These are phyloP conservation scores for Blastobotrys buckinghamii DNA, from an alignment of 1,139 yeast species.

Conservation along the genomic window DNA sequence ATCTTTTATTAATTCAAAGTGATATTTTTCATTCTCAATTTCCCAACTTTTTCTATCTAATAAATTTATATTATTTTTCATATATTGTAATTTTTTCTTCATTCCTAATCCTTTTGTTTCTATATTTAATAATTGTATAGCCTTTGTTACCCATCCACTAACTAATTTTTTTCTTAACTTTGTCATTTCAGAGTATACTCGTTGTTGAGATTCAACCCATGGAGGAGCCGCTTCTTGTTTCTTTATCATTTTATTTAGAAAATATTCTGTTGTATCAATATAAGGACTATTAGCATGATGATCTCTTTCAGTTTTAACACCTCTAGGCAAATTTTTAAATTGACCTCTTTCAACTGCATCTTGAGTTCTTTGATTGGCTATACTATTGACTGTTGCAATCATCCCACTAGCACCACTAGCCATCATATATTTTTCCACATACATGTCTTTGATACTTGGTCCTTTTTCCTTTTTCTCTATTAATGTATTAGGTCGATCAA, in stretches of 20 bases:
- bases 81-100: background rate
- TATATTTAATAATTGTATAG: background rate
- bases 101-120: background rate
- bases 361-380: slow-evolving; percentile 72
- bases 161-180: slow-evolving; percentile 36
- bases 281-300: slow-evolving; percentile 39
- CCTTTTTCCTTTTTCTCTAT: background rate
- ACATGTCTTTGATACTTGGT: slow-evolving; percentile 55
- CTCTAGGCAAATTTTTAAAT: slow-evolving; percentile 61
- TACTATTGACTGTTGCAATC: slow-evolving; percentile 49
- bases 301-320: slow-evolving; percentile 49
- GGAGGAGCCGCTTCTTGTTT: slow-evolving; percentile 80
- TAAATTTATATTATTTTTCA: background rate
- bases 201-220: slow-evolving; percentile 78
- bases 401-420: slow-evolving; percentile 47
- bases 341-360: slow-evolving; percentile 69
- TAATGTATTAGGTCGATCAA: slow-evolving; percentile 33
- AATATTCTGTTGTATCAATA: slow-evolving; percentile 57
- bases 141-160: slow-evolving; percentile 16
- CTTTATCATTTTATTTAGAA: slow-evolving; percentile 64
- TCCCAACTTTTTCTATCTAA: slow-evolving; percentile 34
- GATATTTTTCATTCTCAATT: slow-evolving; percentile 34
- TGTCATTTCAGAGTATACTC: slow-evolving; percentile 44
- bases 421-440: slow-evolving; percentile 50
- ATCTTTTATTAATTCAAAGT: slow-evolving; percentile 40